Evolutionary conservation across 208 protist genomes (phyloP).

Genomic region (Leishmania mexicana): DNA sequence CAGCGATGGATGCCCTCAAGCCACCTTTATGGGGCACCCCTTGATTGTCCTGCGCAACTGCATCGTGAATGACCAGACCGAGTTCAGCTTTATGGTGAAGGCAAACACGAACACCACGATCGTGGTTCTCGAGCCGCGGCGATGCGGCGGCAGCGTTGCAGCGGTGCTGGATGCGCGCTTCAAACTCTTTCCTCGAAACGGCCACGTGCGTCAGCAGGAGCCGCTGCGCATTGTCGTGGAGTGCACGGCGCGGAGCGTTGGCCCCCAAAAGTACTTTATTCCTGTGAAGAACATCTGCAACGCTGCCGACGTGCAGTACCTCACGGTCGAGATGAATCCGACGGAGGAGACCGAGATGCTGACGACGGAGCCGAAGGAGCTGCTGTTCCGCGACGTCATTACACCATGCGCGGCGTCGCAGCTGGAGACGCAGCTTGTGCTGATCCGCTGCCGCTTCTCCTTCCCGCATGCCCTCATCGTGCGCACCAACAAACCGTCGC

Average conservation of each 20-base stretch:
- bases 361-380: slow-evolving; percentile 58
- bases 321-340: slow-evolving; percentile 80
- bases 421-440: slow-evolving; percentile 66
- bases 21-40: slow-evolving; percentile 74
- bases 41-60: slow-evolving; percentile 69
- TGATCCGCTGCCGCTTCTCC: slow-evolving; percentile 64
- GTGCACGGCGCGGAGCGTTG: slow-evolving; percentile 72
- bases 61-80: slow-evolving; percentile 70
- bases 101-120: slow-evolving; percentile 55
- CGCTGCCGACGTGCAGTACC: slow-evolving; percentile 62
- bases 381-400: slow-evolving; percentile 70
- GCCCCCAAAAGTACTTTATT: slow-evolving; percentile 85
- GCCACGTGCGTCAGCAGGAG: slow-evolving; percentile 43
- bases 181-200: slow-evolving; percentile 80
- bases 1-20: background rate
- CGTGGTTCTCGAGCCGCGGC: slow-evolving; percentile 77
- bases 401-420: slow-evolving; percentile 59
- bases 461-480: slow-evolving; percentile 71
- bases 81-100: slow-evolving; percentile 74
- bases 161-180: slow-evolving; percentile 73
- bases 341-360: slow-evolving; percentile 67
- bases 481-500: slow-evolving; percentile 75
- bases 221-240: slow-evolving; percentile 73
- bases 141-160: slow-evolving; percentile 43
- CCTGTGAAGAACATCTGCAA: slow-evolving; percentile 83